Base-by-base conservation (phyloP, 495 filamentous ascomycete species). In the Podospora didyma region DNA sequence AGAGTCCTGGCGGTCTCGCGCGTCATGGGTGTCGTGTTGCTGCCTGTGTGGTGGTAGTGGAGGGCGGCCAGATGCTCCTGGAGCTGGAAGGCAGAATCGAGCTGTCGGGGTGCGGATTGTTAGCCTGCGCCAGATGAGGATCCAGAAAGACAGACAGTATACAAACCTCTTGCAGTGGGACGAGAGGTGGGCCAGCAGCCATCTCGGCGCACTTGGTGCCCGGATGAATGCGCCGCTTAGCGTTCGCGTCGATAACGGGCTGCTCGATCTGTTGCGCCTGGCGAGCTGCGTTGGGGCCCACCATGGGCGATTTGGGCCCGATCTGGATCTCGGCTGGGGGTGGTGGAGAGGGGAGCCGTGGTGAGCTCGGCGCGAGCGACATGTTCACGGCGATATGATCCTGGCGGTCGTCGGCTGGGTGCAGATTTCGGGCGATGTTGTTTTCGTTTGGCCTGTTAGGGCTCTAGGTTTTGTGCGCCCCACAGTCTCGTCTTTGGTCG, bases 41-140 rank as follows among this genome's bases (percentile, higher is more conserved):
- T 70, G 54, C 84, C 78, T 1, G 90, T 95, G 73, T 88, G 87
- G 63, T 85, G 73, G 69, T 89, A 82, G 73, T 96, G 88, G 11
- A 97, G 84, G 14, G 95, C 89, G 72, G 93, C 92, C 47, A 98
- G 84, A 68, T 98, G 95, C 75, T 98, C 94, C 70, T 96, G 94
- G n/a, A 97, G 86, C 70, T 96, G 94, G 67, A 98, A 98, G 53
- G 94, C 88, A 10, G 92, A 96, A 67, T 97, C 92, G 67, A 98
- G 87, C 84, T 92, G 66, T 44, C 7, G 10, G 17, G 37, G 26
- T 16, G 31, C 53, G 4, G 19, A 28, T 51, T 34, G 24, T 54
- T 53, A 19, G 39, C 47, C 44, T 23, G 31, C n/a, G n/a, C n/a
- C n/a, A n/a, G n/a, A n/a, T n/a, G n/a, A n/a, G n/a, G n/a, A n/a